phyloP scores from a whole-genome alignment of 2,329 filamentous ascomycete species.

The Madurella mycetomatis region DNA sequence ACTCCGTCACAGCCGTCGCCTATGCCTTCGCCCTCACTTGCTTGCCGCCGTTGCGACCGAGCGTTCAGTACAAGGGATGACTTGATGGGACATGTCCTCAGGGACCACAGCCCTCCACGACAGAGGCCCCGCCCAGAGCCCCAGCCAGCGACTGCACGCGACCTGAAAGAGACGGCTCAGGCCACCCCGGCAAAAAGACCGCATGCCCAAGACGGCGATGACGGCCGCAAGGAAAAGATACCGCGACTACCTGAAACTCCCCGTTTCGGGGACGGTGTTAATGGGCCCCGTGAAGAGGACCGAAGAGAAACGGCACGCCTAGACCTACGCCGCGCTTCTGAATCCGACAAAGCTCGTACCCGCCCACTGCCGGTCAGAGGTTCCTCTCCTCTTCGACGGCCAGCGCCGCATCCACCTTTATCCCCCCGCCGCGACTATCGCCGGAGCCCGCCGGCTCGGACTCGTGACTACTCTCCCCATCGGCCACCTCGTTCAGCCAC shows the following conservation, averaged over 20 bases:
- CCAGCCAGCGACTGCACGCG: not conserved
- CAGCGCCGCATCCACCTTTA: not conserved
- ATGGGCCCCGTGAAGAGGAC: not conserved
- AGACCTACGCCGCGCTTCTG: not conserved
- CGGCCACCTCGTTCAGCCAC: not conserved
- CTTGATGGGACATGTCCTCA: not conserved
- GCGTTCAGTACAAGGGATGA: not conserved
- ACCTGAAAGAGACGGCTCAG: not conserved
- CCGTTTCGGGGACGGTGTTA: not conserved
- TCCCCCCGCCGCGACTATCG: slow-evolving; percentile 4
- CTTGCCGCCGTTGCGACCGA: too few species aligned
- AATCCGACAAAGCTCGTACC: not conserved
- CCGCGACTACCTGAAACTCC: slow-evolving; percentile 2
- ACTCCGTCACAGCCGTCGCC: not conserved
- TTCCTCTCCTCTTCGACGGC: slow-evolving; percentile 4
- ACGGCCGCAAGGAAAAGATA: slow-evolving; percentile 5
- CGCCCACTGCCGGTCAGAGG: not conserved
- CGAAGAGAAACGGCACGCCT: not conserved
- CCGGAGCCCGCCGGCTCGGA: slow-evolving; percentile 11
- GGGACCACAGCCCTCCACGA: not conserved
- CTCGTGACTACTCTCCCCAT: slow-evolving; percentile 12
- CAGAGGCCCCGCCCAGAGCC: not conserved
- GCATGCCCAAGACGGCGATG: slow-evolving; percentile 1
- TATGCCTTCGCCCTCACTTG: too few species aligned
- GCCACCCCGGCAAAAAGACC: slow-evolving; percentile 11